A percentile compares a stretch with the other conserved stretches of the same genome.
Evolutionary conservation across 768 basidiomycete genomes (phyloP).

Genomic region (Chlorophyllum brunneum): DNA sequence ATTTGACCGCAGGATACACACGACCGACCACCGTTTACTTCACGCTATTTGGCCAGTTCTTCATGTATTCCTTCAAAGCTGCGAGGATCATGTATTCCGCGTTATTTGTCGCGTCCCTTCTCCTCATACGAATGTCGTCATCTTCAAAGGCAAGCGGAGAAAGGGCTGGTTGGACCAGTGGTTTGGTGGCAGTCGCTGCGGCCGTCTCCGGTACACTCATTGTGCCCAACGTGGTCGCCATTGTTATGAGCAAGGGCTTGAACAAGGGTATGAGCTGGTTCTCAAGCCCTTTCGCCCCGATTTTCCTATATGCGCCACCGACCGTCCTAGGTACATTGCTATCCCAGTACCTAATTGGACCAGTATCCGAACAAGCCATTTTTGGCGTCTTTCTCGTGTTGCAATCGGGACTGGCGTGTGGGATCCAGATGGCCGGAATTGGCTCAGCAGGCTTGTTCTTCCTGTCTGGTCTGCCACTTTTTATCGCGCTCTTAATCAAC

Average conservation of each 20-base stretch:
- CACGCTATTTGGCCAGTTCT: constrained; percentile 66
- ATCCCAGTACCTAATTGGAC: constrained; percentile 55
- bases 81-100: constrained; percentile 62
- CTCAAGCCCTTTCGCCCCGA: constrained; percentile 56
- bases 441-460: constrained; percentile 80
- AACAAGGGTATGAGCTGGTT: constrained; percentile 86
- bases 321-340: constrained; percentile 61
- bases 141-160: constrained; percentile 20
- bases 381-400: constrained; percentile 61
- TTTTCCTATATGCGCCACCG: constrained; percentile 74
- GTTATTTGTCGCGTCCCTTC: constrained; percentile 43
- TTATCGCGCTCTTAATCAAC: constrained; percentile 52
- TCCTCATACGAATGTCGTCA: constrained; percentile 35
- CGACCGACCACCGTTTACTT: constrained; percentile 75
- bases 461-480: constrained; percentile 53
- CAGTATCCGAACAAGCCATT: constrained; percentile 54
- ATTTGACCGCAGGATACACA: constrained; percentile 45
- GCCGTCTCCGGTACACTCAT: constrained; percentile 57
- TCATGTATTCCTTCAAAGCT: constrained; percentile 70
- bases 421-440: constrained; percentile 60
- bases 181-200: constrained; percentile 43
- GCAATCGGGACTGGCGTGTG: constrained; percentile 50
- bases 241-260: constrained; percentile 58
- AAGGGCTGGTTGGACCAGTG: constrained; percentile 33
- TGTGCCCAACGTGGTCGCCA: constrained; percentile 67